A percentile compares a stretch with the other conserved stretches of the same genome.
Conservation (phyloP, 2,329 filamentous ascomycete species). For the Penicillium sp. region DNA sequence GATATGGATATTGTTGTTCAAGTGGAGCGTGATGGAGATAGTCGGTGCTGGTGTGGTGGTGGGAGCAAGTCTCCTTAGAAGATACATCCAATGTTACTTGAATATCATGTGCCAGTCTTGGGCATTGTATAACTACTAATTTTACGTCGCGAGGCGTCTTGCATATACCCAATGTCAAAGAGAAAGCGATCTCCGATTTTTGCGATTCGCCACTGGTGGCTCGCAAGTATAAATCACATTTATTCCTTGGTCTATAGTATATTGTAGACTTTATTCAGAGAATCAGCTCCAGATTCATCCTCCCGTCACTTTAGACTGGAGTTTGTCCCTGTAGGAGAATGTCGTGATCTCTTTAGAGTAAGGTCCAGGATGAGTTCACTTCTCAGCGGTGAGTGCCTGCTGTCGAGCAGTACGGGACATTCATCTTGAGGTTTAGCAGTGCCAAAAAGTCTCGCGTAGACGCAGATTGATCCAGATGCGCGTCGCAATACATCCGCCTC, state of each 20-base stretch:
- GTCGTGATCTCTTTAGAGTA: too few relatives aligned
- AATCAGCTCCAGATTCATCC: not conserved
- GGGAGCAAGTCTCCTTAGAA: conserved; percentile 36
- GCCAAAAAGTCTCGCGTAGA: not conserved
- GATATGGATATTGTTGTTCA: conserved; percentile 84
- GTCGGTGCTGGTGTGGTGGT: conserved; percentile 65
- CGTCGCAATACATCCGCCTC: not conserved
- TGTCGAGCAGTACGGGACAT: too few relatives aligned
- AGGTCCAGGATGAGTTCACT: too few relatives aligned
- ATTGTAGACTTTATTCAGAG: not conserved
- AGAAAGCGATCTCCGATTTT: too few relatives aligned
- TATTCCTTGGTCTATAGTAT: too few relatives aligned
- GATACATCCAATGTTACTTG: not conserved
- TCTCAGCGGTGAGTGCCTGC: not conserved
- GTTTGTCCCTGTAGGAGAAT: not conserved
- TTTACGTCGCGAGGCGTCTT: not conserved
- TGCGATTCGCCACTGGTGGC: too few relatives aligned
- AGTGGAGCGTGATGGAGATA: conserved; percentile 82
- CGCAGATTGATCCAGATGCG: not conserved
- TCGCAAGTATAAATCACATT: too few relatives aligned
- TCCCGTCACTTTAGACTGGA: not conserved
- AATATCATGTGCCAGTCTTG: not conserved
- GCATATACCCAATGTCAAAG: not conserved
- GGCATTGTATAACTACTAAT: not conserved
- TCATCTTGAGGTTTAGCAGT: too few relatives aligned